Evolutionary conservation across 805 yeast species (phyloP).

Genomic region (Metschnikowia gruessii): DNA sequence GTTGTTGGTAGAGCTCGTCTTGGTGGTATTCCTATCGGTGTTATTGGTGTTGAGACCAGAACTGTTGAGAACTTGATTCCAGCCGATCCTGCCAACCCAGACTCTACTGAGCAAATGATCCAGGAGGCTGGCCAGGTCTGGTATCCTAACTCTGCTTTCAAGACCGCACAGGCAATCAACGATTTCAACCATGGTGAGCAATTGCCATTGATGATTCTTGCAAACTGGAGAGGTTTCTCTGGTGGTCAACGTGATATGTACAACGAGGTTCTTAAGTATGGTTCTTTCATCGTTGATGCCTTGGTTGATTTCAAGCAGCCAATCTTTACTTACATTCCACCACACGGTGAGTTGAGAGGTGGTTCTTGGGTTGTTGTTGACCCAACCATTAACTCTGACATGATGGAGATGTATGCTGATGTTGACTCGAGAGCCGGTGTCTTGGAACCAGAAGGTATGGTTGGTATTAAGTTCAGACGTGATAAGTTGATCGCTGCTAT

Average conservation of each 20-base stretch:
- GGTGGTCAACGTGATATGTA: slow-evolving; percentile 99
- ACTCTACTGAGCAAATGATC: slow-evolving; percentile 78
- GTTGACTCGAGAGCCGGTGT: slow-evolving; percentile 96
- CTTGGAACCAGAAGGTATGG: slow-evolving; percentile 98
- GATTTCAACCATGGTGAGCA: slow-evolving; percentile 98
- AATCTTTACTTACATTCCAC: slow-evolving; percentile 94
- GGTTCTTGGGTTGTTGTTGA: slow-evolving; percentile 99
- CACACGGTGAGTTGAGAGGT: slow-evolving; percentile 98
- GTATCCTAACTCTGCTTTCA: slow-evolving; percentile 99
- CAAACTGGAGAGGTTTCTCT: slow-evolving; percentile 99
- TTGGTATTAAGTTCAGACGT: slow-evolving; percentile 95
- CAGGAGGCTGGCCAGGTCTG: slow-evolving; percentile 99
- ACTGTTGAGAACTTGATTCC: slow-evolving; percentile 86
- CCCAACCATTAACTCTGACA: slow-evolving; percentile 92
- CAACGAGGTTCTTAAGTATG: slow-evolving; percentile 95
- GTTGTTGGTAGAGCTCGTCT: slow-evolving; percentile 98
- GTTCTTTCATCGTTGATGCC: slow-evolving; percentile 96
- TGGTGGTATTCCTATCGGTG: slow-evolving; percentile 99
- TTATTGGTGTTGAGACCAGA: slow-evolving; percentile 93
- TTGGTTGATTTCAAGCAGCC: slow-evolving; percentile 95
- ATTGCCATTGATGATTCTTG: slow-evolving; percentile 93
- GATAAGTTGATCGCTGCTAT: slow-evolving; percentile 89
- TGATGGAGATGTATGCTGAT: slow-evolving; percentile 99
- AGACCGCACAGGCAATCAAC: slow-evolving; percentile 97
- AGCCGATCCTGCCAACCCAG: slow-evolving; percentile 98